Percentiles rank a stretch among this genome's conserved stretches.
Conservation (phyloP, 352 stramenopile genomes). For the Globisporangium ultimum region DNA sequence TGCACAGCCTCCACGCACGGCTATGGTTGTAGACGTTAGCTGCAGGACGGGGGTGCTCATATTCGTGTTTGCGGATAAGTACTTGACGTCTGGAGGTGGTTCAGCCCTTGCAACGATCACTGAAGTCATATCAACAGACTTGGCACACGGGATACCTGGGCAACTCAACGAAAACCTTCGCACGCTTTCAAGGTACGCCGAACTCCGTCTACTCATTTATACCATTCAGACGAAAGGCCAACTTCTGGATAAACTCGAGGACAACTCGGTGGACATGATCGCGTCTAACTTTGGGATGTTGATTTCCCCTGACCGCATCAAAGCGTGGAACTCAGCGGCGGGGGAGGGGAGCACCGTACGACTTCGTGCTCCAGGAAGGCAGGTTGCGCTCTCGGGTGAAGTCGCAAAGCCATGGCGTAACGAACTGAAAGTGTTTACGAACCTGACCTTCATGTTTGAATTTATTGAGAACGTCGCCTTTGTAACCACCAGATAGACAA, state of each 20-base stretch:
- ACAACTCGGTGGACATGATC: constrained; percentile 29
- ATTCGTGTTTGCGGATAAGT: too few species aligned
- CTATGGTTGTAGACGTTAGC: too few species aligned
- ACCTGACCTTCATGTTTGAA: not conserved
- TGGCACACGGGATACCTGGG: too few species aligned
- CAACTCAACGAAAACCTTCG: too few species aligned
- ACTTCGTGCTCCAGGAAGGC: not conserved
- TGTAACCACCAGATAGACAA: not conserved
- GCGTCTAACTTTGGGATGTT: constrained; percentile 42
- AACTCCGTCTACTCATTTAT: too few species aligned
- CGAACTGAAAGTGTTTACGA: not conserved
- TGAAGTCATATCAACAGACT: too few species aligned
- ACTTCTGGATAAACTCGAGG: constrained; percentile 24
- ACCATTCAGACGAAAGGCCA: constrained; percentile 39
- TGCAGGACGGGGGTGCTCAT: too few species aligned
- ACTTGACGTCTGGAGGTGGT: too few species aligned
- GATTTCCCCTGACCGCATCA: constrained; percentile 35
- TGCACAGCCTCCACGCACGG: too few species aligned
- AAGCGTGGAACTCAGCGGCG: constrained; percentile 25
- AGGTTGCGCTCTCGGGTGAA: not conserved
- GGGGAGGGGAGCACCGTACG: not conserved
- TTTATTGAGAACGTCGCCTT: not conserved
- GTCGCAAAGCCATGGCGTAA: not conserved
- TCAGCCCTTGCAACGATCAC: too few species aligned
- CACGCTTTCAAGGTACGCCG: too few species aligned